Evolutionary conservation across 768 basidiomycete genomes (phyloP), one percentile per base, ranked within the genome.

Genomic region (Lactarius evosmus): DNA sequence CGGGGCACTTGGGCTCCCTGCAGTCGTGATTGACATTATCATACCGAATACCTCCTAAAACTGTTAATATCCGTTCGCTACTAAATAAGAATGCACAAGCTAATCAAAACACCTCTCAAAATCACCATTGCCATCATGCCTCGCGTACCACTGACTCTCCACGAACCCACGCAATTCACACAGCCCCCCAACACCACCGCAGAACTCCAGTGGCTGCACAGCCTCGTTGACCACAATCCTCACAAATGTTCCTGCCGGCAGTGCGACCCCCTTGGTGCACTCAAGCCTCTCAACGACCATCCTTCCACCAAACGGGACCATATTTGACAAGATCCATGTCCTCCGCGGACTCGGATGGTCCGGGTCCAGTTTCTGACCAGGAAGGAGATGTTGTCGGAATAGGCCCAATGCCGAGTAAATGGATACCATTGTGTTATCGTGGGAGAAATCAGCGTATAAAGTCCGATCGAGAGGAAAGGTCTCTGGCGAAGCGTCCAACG

Each of bases 391-490:
- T 30, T 67, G 65, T 58, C 63, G 65, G 70, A 75, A 76, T 40
- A 76, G 71, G 16, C 82, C 92, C 74, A 84, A 61, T 71, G 90
- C 75, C 74, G 80, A 71, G 67, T 86, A 88, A 55, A 94, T 87
- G 38, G 90, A 86, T 44, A 90, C 77, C 84, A 95, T 90, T 70
- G 88, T 79, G 72, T 93, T 91, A 72, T 94, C 92, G 72, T 95
- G 92, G 8, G 89, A 84, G 73, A 95, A 93, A 74, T 95, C 92
- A 25, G 82, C 85, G 69, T 89, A 91, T 51, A 91, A 70, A 6
- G 78, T 77, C 63, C 83, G 82, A 63, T 85, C 69, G 14, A 90
- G 79, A 0, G 92, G 91, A 76, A 95, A 95, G 0, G 89, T 91
- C 14, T 69, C 68, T 0, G 84, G 83, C 4, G 81, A 79, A 0